Conservation (phyloP, 352 stramenopile species). For the Globisporangium viniferum region DNA sequence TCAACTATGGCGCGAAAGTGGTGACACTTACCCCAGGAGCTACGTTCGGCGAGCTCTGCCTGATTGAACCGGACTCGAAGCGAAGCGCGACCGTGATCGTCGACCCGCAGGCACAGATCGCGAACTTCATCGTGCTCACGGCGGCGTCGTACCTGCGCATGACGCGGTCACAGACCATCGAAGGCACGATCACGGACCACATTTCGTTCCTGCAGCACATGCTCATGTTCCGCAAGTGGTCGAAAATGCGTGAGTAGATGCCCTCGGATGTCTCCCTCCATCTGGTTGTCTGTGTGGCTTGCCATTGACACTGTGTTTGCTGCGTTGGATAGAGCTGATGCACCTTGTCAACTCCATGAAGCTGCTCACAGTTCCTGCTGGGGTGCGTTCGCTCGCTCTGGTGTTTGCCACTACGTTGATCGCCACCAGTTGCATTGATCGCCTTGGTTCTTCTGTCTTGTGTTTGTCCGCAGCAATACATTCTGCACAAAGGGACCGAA, state of each 20-base stretch:
- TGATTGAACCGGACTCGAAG: slow-evolving; percentile 85
- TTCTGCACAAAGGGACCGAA: slow-evolving; percentile 68
- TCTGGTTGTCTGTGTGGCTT: neutral
- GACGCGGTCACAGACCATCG: slow-evolving; percentile 76
- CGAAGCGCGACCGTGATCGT: slow-evolving; percentile 81
- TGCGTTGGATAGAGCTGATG: slow-evolving; percentile 60
- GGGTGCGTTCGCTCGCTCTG: slow-evolving; percentile 23
- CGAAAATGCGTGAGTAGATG: slow-evolving; percentile 69
- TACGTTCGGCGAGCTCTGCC: slow-evolving; percentile 81
- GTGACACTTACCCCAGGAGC: slow-evolving; percentile 69
- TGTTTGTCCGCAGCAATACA: slow-evolving; percentile 61
- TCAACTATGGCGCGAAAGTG: slow-evolving; percentile 65
- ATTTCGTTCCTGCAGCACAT: slow-evolving; percentile 82
- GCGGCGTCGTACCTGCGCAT: slow-evolving; percentile 78
- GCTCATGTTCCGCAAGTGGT: slow-evolving; percentile 74
- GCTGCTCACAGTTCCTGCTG: slow-evolving; percentile 51
- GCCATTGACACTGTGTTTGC: neutral
- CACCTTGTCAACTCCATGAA: slow-evolving; percentile 85
- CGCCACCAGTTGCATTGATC: neutral
- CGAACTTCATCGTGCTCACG: slow-evolving; percentile 85
- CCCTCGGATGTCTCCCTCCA: no score
- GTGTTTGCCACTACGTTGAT: neutral
- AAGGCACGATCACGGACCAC: slow-evolving; percentile 82
- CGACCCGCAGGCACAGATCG: slow-evolving; percentile 55
- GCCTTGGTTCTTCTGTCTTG: slow-evolving; percentile 2